Percentiles rank a stretch among this genome's conserved stretches.
Conservation (phyloP, 169 alveolate genomes). For the Plasmodium vivax region DNA sequence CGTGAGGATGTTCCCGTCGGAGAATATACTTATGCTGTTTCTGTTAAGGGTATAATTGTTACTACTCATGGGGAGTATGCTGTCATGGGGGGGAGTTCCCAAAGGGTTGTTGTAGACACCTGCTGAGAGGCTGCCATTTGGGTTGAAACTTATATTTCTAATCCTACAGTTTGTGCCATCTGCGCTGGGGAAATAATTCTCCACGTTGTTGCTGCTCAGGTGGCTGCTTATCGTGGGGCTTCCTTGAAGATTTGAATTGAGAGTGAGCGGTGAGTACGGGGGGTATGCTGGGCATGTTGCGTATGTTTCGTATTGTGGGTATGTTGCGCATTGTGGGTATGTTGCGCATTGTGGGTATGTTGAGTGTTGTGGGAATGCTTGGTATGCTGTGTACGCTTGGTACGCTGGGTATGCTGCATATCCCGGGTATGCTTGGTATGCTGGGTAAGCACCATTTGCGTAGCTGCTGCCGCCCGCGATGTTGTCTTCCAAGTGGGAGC, state of each 20-base stretch:
- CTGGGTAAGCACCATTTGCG: background rate
- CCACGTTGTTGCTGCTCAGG: background rate
- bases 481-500: background rate
- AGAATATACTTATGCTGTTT: background rate
- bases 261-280: background rate
- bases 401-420: background rate
- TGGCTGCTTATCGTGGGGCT: background rate
- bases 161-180: background rate
- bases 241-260: constrained; percentile 2
- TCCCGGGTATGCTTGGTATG: background rate
- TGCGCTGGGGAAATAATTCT: background rate
- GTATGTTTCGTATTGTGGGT: background rate
- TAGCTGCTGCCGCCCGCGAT: background rate
- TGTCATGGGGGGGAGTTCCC: background rate
- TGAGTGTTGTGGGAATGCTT: background rate
- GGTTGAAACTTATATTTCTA: background rate
- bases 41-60: background rate
- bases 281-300: background rate
- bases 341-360: background rate
- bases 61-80: background rate
- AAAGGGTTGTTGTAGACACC: background rate
- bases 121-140: background rate
- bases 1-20: background rate
- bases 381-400: background rate
- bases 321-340: background rate